Conservation (phyloP, 148 eudicot genomes). For the Fagopyrum esculentum region DNA sequence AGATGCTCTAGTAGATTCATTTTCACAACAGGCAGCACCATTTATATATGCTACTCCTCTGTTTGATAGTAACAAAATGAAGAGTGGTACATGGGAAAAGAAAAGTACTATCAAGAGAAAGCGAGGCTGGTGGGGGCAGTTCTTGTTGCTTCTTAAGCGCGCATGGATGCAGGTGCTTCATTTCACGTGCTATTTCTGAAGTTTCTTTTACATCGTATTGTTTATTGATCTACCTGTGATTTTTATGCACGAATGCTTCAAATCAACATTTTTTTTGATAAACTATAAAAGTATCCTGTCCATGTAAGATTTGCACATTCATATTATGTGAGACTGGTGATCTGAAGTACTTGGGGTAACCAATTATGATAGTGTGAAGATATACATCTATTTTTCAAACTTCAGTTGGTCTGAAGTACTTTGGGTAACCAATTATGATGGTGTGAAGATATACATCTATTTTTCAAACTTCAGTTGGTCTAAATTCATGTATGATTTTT, state of each 20-base stretch:
- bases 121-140: slow-evolving; percentile 91
- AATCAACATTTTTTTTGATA: neutral
- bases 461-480: neutral
- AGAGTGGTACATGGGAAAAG: slow-evolving; percentile 25
- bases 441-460: neutral
- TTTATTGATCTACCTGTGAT: neutral
- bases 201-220: slow-evolving; percentile 8
- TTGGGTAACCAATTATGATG: neutral
- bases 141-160: slow-evolving; percentile 79
- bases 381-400: neutral
- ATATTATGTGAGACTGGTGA: neutral
- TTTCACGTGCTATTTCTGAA: slow-evolving; percentile 9
- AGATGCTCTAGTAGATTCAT: slow-evolving; percentile 76
- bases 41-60: slow-evolving; percentile 64
- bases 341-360: neutral
- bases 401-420: neutral
- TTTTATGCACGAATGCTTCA: neutral
- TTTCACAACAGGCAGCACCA: slow-evolving; percentile 49
- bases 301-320: neutral
- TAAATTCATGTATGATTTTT: neutral
- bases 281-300: too few species aligned
- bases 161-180: slow-evolving; percentile 95
- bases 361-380: neutral
- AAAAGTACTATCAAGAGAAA: slow-evolving; percentile 29
- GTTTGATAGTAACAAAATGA: slow-evolving; percentile 21